Evolutionary conservation across 2,329 filamentous ascomycete species (phyloP), one percentile per base, ranked within the genome.

Genomic region (Nothophoma quercina): DNA sequence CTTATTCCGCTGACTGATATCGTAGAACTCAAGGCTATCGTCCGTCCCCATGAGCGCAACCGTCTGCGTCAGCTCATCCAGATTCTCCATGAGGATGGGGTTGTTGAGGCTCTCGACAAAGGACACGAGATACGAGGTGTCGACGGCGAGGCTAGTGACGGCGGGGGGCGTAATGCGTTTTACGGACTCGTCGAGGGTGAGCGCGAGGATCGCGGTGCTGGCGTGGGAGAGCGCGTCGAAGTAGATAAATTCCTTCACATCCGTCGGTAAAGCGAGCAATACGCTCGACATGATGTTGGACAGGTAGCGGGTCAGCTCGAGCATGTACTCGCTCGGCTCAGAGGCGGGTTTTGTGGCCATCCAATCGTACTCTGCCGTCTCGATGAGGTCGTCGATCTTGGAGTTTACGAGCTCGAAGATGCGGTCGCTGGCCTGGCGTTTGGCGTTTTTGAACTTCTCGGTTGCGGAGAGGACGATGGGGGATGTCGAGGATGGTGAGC

Each of bases 321-420:
- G 89, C 86, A 99, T 96, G 76, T 99, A 99, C 62, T 88, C 93
- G 72, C 89, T 95, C 1, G 93, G 90, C 64, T 95, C 89, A 0
- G 80, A 79, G 15, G 88, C 85, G 19, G 85, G 78, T 6, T 81
- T 84, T 4, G 82, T 79, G 7, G 83, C 80, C 74, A 83, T 85
- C 84, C 95, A 99, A 73, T 98, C 91, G 71, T 99, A 99, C 75
- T 99, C 95, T 25, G 95, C 93, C 0, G 93, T 98, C 65, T 97
- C 93, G 47, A 99, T 90, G 9, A 99, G 83, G 71, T 99, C 95
- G 69, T 98, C 93, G 65, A 99, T 98, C 79, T 99, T 99, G 51
- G 90, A 96, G 77, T 99, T 98, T 58, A 99, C 95, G 0, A 99
- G 84, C 76, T 99, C 96, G 69, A 99, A 99, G 51, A 99, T 98